Evolutionary conservation across 257 asterid species (phyloP).

Genomic region (Solanum sitiens): DNA sequence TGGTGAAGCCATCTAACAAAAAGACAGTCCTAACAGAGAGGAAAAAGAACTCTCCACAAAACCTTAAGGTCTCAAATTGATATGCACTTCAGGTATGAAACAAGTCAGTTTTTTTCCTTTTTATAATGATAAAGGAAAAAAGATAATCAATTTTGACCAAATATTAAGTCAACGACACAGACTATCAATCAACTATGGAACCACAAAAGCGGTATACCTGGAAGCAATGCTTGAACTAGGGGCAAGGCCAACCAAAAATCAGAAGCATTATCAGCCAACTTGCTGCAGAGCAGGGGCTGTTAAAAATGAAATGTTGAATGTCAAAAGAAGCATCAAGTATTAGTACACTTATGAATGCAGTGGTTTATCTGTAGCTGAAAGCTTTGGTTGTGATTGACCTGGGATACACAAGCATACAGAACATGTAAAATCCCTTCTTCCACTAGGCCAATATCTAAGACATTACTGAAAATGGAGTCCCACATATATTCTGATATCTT

Average conservation of each 20-base stretch:
- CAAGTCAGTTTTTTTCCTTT: background rate
- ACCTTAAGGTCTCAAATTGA: background rate
- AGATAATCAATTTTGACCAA: background rate
- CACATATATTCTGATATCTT: constrained; percentile 43
- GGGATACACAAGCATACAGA: constrained; percentile 89
- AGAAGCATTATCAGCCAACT: constrained; percentile 67
- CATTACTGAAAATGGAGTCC: constrained; percentile 47
- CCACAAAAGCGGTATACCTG: constrained; percentile 37
- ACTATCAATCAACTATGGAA: background rate
- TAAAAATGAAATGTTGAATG: constrained; percentile 7
- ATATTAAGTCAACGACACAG: background rate
- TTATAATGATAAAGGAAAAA: background rate
- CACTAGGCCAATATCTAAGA: constrained; percentile 64
- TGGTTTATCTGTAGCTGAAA: background rate
- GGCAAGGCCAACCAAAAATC: constrained; percentile 85
- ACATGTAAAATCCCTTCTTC: constrained; percentile 96
- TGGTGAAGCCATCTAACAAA: background rate
- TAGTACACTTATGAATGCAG: background rate
- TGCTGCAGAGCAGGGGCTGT: constrained; percentile 81
- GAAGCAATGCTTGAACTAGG: constrained; percentile 84
- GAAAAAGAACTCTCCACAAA: background rate
- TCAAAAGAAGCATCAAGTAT: background rate
- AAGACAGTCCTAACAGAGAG: background rate
- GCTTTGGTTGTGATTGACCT: constrained; percentile 44
- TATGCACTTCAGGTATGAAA: background rate